Percentiles rank a stretch among this genome's conserved stretches.
phyloP scores from a whole-genome alignment of 2,329 filamentous ascomycete species.

The Arachnomyces sp. region DNA sequence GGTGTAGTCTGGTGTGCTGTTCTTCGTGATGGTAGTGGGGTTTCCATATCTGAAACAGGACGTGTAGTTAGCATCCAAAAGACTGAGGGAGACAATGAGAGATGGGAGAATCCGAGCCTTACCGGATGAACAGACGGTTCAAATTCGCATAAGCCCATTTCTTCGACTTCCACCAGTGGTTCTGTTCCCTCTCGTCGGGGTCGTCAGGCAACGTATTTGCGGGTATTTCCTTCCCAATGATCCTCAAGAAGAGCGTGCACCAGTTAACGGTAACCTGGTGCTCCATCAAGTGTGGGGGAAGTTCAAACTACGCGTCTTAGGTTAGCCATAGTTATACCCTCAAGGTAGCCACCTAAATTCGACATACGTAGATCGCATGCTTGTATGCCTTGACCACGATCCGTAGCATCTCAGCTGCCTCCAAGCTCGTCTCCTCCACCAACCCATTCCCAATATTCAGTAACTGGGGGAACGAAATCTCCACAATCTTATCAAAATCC shows the following conservation, averaged over 20 bases:
- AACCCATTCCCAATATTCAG: conserved; percentile 80
- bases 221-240: conserved; percentile 77
- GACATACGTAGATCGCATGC: conserved; percentile 85
- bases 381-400: conserved; percentile 95
- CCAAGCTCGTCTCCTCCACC: conserved; percentile 81
- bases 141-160: conserved; percentile 99
- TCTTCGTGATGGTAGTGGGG: conserved; percentile 62
- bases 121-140: conserved; percentile 91
- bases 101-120: conserved; percentile 21
- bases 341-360: conserved; percentile 8
- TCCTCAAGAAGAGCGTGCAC: conserved; percentile 90
- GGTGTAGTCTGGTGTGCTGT: conserved; percentile 66
- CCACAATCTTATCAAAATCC: conserved; percentile 92
- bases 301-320: conserved; percentile 61
- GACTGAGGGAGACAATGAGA: conserved; percentile 5
- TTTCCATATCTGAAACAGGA: conserved; percentile 68
- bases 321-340: conserved; percentile 9
- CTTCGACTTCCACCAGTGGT: conserved; percentile 99
- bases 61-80: not conserved
- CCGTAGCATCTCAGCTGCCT: conserved; percentile 94
- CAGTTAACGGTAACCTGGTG: conserved; percentile 82
- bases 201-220: conserved; percentile 70
- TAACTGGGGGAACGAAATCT: conserved; percentile 79
- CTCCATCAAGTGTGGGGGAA: conserved; percentile 67
- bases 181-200: conserved; percentile 75